Percentiles rank a stretch among this genome's conserved stretches.
phyloP scores from a whole-genome alignment of 2,329 filamentous ascomycete genomes.

The Pseudogymnoascus sp. region DNA sequence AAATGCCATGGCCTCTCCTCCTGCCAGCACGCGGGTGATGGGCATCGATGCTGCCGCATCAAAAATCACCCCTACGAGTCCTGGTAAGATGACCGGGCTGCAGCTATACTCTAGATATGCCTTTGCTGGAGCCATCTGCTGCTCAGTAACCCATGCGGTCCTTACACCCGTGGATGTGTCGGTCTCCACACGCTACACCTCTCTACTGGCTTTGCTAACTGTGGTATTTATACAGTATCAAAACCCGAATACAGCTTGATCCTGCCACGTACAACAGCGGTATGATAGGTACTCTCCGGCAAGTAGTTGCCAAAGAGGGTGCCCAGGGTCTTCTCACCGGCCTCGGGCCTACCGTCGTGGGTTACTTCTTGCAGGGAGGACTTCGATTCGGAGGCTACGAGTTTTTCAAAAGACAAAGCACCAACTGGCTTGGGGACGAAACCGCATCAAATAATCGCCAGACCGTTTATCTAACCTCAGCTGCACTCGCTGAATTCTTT shows the following conservation, averaged over 20 bases:
- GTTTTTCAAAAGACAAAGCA: conserved; percentile 90
- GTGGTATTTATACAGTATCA: conserved; percentile 55
- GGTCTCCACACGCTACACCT: conserved; percentile 36
- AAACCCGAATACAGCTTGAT: conserved; percentile 92
- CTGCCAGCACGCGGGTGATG: not conserved
- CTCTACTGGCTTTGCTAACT: conserved; percentile 17
- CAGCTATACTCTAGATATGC: conserved; percentile 91
- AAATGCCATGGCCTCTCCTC: not conserved
- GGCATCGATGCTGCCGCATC: not conserved
- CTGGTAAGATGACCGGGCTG: conserved; percentile 49
- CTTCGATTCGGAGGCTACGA: conserved; percentile 95
- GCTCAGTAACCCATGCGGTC: conserved; percentile 92
- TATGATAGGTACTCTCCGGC: conserved; percentile 76
- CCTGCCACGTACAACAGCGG: conserved; percentile 82
- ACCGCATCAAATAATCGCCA: conserved; percentile 71
- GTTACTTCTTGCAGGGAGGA: conserved; percentile 90
- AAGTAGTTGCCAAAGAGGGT: conserved; percentile 78
- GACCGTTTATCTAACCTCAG: conserved; percentile 68
- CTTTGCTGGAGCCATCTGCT: conserved; percentile 95
- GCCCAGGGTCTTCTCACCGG: conserved; percentile 79
- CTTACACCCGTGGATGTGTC: conserved; percentile 99
- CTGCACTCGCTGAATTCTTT: conserved; percentile 59
- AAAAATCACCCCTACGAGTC: conserved; percentile 18
- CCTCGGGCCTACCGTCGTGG: conserved; percentile 75
- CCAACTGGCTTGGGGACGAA: conserved; percentile 72